Percentiles rank a stretch among this genome's conserved stretches.
Evolutionary conservation across 139 green algal species (phyloP).

Genomic region (Coelastrella sp.): DNA sequence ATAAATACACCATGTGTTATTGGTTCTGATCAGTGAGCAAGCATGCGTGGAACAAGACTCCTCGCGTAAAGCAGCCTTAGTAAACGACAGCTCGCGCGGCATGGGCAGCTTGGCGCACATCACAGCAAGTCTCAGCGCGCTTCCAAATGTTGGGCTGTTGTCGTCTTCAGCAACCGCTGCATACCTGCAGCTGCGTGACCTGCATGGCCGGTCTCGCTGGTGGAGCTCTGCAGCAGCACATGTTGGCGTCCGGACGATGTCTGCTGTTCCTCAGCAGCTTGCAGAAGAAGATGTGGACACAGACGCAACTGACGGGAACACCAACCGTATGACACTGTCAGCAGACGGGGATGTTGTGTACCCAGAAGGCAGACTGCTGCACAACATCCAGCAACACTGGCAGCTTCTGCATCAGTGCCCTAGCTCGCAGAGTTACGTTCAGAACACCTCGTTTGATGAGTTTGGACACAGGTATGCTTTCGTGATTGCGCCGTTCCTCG

Average conservation of each 20-base stretch:
- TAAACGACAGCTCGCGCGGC: neutral
- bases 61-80: neutral
- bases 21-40: too few relatives aligned
- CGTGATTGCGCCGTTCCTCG: neutral
- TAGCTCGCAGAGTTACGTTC: neutral
- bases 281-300: neutral
- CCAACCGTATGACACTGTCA: neutral
- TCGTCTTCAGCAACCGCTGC: neutral
- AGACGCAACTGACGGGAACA: neutral
- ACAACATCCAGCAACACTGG: conserved; percentile 20
- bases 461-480: conserved; percentile 16
- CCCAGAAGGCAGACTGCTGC: conserved; percentile 12
- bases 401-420: conserved; percentile 4
- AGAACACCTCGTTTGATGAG: neutral
- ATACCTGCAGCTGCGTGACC: conserved; percentile 1
- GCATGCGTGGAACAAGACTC: neutral
- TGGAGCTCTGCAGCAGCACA: conserved; percentile 34
- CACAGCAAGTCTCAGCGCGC: neutral
- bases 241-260: neutral
- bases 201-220: conserved; percentile 24
- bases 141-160: neutral
- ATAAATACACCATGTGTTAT: too few relatives aligned
- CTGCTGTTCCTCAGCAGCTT: conserved; percentile 14
- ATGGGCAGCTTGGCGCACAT: neutral
- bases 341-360: conserved; percentile 22